phyloP scores from a whole-genome alignment of 805 yeast species.

The Teunomyces barrocoloradensis region DNA sequence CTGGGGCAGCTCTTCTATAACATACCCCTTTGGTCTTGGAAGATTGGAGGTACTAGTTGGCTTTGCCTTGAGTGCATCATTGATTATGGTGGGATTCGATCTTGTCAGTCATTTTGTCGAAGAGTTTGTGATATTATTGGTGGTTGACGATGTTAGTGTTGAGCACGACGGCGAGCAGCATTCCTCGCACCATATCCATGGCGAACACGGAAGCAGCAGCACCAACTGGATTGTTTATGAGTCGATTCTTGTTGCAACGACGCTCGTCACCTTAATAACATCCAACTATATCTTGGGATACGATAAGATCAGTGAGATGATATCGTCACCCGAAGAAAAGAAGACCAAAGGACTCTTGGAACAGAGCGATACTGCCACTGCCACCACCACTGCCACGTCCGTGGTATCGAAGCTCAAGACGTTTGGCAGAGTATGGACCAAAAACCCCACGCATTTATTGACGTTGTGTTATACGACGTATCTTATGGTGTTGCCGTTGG shows the following conservation, averaged over 20 bases:
- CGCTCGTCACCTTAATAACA: conserved; percentile 26
- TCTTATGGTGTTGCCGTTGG: conserved; percentile 39
- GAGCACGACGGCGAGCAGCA: conserved; percentile 21
- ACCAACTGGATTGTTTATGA: conserved; percentile 32
- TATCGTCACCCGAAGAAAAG: conserved; percentile 21
- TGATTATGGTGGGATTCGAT: conserved; percentile 89
- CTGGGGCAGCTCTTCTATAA: conserved; percentile 80
- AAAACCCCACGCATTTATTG: conserved; percentile 46
- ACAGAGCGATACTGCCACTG: neutral
- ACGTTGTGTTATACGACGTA: conserved; percentile 44
- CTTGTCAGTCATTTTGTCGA: conserved; percentile 83
- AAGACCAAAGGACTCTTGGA: conserved; percentile 6
- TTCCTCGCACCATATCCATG: conserved; percentile 42
- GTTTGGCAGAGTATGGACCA: conserved; percentile 17
- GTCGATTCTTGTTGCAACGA: conserved; percentile 15
- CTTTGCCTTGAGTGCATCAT: conserved; percentile 79
- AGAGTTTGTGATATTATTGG: conserved; percentile 53
- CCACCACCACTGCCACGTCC: neutral
- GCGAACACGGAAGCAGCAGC: conserved; percentile 14
- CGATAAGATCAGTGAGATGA: conserved; percentile 34
- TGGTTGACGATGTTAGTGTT: conserved; percentile 26
- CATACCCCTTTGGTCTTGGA: conserved; percentile 92
- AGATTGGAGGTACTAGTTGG: conserved; percentile 84
- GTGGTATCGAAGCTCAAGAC: conserved; percentile 7
- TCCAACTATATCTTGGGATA: conserved; percentile 33